Percentiles rank a stretch among this genome's conserved stretches.
Conservation (phyloP, 2,329 filamentous ascomycete genomes). For the Hypoxylon rubiginosum region DNA sequence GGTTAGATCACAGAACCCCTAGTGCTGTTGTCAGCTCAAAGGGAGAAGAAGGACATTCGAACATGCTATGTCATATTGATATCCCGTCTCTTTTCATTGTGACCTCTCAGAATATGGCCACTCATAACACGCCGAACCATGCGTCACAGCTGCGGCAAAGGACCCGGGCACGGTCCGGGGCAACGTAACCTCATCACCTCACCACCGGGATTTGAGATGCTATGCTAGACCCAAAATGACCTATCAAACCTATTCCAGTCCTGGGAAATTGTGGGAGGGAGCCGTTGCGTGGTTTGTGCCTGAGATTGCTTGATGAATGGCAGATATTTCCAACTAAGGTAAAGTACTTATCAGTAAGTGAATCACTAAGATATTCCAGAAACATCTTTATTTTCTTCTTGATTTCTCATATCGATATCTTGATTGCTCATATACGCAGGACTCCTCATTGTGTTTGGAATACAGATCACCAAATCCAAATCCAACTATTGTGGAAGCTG, state of each 20-base stretch:
- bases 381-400: conserved; percentile 19
- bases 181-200: conserved; percentile 8
- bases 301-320: conserved; percentile 18
- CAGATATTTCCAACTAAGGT: neutral
- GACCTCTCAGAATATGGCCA: conserved; percentile 31
- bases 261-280: conserved; percentile 20
- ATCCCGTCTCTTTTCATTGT: conserved; percentile 19
- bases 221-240: conserved; percentile 23
- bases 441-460: conserved; percentile 16
- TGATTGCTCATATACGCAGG: conserved; percentile 21
- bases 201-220: conserved; percentile 22
- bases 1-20: conserved; percentile 30
- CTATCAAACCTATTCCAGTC: conserved; percentile 26
- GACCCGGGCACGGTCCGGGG: conserved; percentile 11
- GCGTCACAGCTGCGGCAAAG: conserved; percentile 25
- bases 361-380: conserved; percentile 27
- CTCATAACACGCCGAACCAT: conserved; percentile 15
- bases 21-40: conserved; percentile 14
- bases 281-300: conserved; percentile 35
- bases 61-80: conserved; percentile 35
- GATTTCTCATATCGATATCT: conserved; percentile 16
- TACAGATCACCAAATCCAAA: conserved; percentile 3
- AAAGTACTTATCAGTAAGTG: conserved; percentile 13
- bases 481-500: conserved; percentile 9
- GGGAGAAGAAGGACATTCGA: conserved; percentile 17